These are phyloP conservation scores for Cordyceps fumosorosea DNA, from an alignment of 2,329 filamentous ascomycete genomes.

Conservation along the genomic window DNA sequence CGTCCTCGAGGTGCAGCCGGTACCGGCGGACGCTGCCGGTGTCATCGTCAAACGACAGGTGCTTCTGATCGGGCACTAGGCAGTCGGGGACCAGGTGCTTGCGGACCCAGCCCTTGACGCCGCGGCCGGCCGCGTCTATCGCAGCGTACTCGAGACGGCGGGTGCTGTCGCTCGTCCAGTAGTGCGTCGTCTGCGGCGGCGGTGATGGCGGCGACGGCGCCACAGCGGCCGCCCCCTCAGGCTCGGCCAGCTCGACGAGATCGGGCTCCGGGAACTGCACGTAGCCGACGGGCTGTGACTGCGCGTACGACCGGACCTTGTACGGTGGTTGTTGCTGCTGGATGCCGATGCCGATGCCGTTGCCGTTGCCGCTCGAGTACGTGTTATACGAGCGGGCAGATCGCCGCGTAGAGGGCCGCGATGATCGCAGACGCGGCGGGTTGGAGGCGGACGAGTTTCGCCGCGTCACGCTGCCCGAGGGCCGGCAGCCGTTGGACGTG, in stretches of 20 bases:
- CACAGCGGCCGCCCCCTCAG: not conserved
- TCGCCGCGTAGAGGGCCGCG: constrained; percentile 36
- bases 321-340: constrained; percentile 23
- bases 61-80: constrained; percentile 45
- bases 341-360: not conserved
- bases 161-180: constrained; percentile 60
- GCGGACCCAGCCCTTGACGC: constrained; percentile 54
- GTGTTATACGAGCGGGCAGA: constrained; percentile 30
- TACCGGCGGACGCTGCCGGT: constrained; percentile 57
- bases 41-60: constrained; percentile 55
- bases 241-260: constrained; percentile 24
- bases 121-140: constrained; percentile 55
- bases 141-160: constrained; percentile 59
- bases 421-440: constrained; percentile 25
- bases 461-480: constrained; percentile 14
- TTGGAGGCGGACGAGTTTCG: constrained; percentile 16
- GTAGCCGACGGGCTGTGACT: constrained; percentile 31
- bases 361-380: constrained; percentile 18
- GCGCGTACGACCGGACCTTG: constrained; percentile 28
- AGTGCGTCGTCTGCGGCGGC: constrained; percentile 55
- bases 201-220: constrained; percentile 27
- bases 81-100: constrained; percentile 54
- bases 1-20: constrained; percentile 49
- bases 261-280: constrained; percentile 46
- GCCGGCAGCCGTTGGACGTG: constrained; percentile 23